phyloP scores from a whole-genome alignment of 352 stramenopile genomes.

The Pythium periplocum region DNA sequence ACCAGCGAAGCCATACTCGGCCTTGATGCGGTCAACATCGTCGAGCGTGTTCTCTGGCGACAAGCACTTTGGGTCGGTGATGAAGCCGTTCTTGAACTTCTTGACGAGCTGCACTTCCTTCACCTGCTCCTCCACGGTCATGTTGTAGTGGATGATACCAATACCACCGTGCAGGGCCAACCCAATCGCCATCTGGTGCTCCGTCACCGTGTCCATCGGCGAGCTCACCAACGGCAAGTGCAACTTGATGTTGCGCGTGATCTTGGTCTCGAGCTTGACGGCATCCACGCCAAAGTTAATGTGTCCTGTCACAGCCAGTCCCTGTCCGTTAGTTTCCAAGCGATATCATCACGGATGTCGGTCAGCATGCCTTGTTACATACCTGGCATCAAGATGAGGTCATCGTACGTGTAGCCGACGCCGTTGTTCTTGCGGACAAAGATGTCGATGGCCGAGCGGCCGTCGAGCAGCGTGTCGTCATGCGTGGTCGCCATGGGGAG shows the following conservation, averaged over 20 bases:
- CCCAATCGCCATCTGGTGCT: constrained; percentile 98
- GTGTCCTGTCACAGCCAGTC: constrained; percentile 42
- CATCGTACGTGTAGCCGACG: constrained; percentile 66
- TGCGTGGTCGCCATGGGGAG: constrained; percentile 35
- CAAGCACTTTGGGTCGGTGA: constrained; percentile 97
- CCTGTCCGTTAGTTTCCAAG: too few relatives aligned
- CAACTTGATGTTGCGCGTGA: constrained; percentile 94
- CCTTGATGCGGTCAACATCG: constrained; percentile 96
- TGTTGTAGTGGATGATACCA: constrained; percentile 99
- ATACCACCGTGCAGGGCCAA: constrained; percentile 99
- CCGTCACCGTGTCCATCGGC: constrained; percentile 99
- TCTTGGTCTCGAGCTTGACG: constrained; percentile 94
- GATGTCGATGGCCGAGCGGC: constrained; percentile 73
- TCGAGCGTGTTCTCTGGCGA: constrained; percentile 93
- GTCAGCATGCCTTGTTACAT: neutral
- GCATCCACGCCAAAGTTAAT: constrained; percentile 93
- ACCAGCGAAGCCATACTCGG: constrained; percentile 95
- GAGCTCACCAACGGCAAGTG: constrained; percentile 95
- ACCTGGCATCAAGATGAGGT: constrained; percentile 72
- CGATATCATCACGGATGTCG: too few relatives aligned
- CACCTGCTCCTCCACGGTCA: constrained; percentile 96
- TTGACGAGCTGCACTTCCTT: constrained; percentile 94
- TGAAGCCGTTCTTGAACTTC: constrained; percentile 99
- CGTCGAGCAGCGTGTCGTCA: constrained; percentile 52
- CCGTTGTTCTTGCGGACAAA: constrained; percentile 86